A percentile compares a stretch with the other conserved stretches of the same genome.
Conservation (phyloP, 2,329 filamentous ascomycete genomes). For the Periconia macrospinosa region DNA sequence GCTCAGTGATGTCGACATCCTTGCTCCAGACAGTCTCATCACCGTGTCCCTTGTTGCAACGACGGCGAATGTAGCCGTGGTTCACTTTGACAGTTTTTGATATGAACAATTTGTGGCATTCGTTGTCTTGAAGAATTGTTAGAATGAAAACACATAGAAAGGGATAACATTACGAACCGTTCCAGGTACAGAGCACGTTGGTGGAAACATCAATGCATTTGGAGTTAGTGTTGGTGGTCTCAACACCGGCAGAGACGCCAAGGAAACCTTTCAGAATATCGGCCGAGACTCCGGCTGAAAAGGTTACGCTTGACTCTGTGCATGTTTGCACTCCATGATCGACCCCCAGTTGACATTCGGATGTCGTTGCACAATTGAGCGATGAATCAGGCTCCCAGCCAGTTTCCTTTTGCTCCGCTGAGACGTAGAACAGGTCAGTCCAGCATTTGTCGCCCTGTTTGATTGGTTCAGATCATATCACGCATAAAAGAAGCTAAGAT, state of each 20-base stretch:
- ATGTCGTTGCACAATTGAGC: constrained; percentile 1
- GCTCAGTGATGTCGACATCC: constrained; percentile 1
- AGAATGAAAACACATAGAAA: background rate
- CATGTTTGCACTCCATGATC: constrained; percentile 4
- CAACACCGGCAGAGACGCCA: constrained; percentile 1
- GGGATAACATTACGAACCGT: background rate
- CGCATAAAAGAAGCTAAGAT: no score
- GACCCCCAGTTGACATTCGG: constrained; percentile 1
- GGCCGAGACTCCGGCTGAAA: no score
- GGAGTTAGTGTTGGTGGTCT: constrained; percentile 1
- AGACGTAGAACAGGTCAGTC: constrained; percentile 7
- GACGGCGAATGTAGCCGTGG: constrained; percentile 3
- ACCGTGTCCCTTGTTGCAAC: constrained; percentile 2
- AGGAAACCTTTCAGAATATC: no score
- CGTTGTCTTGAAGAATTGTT: background rate
- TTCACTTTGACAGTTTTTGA: constrained; percentile 1
- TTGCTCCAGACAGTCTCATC: constrained; percentile 3
- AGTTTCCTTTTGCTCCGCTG: background rate
- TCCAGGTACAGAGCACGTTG: background rate
- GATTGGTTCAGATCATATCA: background rate
- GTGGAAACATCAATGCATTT: background rate
- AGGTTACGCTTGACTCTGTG: constrained; percentile 2
- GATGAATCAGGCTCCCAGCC: background rate
- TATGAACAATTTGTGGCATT: background rate
- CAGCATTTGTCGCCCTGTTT: constrained; percentile 7